Evolutionary conservation across 1,284 basidiomycete genomes (phyloP).

Genomic region (Ustilago tritici): DNA sequence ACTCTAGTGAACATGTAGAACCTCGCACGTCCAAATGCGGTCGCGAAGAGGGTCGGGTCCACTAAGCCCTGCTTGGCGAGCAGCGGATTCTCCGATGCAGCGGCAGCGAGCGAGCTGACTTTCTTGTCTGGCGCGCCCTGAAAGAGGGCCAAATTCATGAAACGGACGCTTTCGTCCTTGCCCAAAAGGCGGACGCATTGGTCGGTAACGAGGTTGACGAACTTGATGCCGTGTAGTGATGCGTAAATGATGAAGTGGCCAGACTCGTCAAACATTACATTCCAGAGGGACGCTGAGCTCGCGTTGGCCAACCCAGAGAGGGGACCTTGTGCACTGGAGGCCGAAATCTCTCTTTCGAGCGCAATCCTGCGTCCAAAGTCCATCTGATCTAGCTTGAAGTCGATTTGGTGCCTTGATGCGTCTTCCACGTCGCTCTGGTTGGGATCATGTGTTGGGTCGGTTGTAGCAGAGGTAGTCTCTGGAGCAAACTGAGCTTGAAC

Average conservation of each 20-base stretch:
- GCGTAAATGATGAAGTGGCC: conserved; percentile 93
- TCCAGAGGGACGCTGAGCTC: conserved; percentile 53
- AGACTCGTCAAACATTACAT: conserved; percentile 95
- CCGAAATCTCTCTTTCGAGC: conserved; percentile 88
- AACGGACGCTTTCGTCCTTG: conserved; percentile 93
- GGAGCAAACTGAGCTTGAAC: conserved; percentile 24
- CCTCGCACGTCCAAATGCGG: conserved; percentile 90
- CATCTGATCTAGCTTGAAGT: conserved; percentile 96
- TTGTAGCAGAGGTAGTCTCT: neutral
- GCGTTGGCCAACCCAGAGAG: conserved; percentile 71
- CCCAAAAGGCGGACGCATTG: conserved; percentile 89
- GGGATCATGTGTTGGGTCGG: neutral
- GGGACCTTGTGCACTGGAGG: conserved; percentile 72
- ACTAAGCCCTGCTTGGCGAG: conserved; percentile 77
- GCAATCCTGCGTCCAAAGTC: conserved; percentile 97
- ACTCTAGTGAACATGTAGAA: conserved; percentile 95
- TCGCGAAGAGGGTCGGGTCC: conserved; percentile 93
- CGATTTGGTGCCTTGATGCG: conserved; percentile 45
- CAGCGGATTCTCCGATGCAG: conserved; percentile 93
- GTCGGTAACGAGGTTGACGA: conserved; percentile 93
- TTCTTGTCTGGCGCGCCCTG: conserved; percentile 92
- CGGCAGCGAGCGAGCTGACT: conserved; percentile 83
- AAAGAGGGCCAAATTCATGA: conserved; percentile 87
- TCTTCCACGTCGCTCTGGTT: neutral
- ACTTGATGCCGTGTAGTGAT: conserved; percentile 94